Conservation (phyloP, 768 basidiomycete genomes). For the Agaricus sinodeliciosus region DNA sequence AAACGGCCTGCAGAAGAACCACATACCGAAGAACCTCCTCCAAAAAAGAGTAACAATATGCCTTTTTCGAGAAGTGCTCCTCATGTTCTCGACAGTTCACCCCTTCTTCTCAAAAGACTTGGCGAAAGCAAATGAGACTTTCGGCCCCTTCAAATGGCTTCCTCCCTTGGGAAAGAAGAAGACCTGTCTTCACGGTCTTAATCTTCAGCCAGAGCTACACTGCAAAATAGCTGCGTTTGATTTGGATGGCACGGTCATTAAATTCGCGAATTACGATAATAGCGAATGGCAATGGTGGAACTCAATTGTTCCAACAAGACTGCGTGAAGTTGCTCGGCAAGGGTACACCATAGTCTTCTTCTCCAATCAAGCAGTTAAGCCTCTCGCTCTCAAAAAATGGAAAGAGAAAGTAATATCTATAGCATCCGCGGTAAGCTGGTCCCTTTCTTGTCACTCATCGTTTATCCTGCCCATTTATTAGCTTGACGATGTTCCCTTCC, state of each 20-base stretch:
- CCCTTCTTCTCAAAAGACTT: slow-evolving; percentile 24
- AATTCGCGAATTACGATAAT: slow-evolving; percentile 27
- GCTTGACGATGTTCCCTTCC: slow-evolving; percentile 73
- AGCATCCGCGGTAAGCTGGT: slow-evolving; percentile 45
- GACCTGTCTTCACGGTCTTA: slow-evolving; percentile 36
- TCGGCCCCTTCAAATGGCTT: slow-evolving; percentile 32
- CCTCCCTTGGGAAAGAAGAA: slow-evolving; percentile 28
- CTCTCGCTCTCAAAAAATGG: slow-evolving; percentile 51
- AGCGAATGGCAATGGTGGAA: slow-evolving; percentile 70
- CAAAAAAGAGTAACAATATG: slow-evolving; percentile 6
- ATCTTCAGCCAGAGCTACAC: slow-evolving; percentile 34
- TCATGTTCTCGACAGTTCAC: slow-evolving; percentile 20
- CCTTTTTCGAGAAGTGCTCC: not conserved
- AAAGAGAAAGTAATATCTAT: slow-evolving; percentile 70
- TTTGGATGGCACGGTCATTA: slow-evolving; percentile 84
- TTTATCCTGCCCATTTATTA: slow-evolving; percentile 19
- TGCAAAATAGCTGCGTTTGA: slow-evolving; percentile 77
- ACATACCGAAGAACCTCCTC: slow-evolving; percentile 1
- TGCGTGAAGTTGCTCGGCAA: slow-evolving; percentile 50
- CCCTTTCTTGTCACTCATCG: not conserved
- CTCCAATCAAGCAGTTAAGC: slow-evolving; percentile 69
- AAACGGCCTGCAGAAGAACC: slow-evolving; percentile 3
- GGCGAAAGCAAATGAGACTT: slow-evolving; percentile 1
- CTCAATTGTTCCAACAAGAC: slow-evolving; percentile 48
- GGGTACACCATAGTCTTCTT: slow-evolving; percentile 76